Evolutionary conservation across 352 stramenopile genomes (phyloP), one percentile per base, ranked within the genome.

Genomic region (Phytophthora kernoviae): DNA sequence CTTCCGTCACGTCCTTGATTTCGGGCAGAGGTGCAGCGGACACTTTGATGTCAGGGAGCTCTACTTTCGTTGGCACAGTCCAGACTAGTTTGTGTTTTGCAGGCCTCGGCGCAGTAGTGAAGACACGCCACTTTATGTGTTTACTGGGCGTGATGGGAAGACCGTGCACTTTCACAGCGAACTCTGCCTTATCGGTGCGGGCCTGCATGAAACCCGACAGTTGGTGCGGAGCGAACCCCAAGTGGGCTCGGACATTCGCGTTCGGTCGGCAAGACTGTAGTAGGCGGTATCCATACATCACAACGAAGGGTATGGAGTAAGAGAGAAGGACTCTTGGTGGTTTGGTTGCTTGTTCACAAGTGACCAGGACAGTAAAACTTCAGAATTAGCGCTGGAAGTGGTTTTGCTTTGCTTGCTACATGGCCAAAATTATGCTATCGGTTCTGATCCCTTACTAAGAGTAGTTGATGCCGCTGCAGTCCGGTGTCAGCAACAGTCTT

Each of bases 1-100:
- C 61, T 20, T 71, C 64, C 1, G 54, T 69, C 27, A 69, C 47
- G 32, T 65, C 70, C 67, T 85, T 74, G 63, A 85, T 54, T 50
- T 73, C 11, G 40, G 72, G 68, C 52, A 81, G 34, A 30, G 75
- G 59, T 8, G 55, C 48, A 11, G 62, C 50, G 5, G 44, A 50
- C 47, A 45, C 56, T 45, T 66, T 66, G 4, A 66, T 20, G 12
- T 54, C 56, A 0, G 44, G 32, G 1, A 65, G 21, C 24, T 58
- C n/a, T 0, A 65, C 4, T 40, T 49, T 62, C 36, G 5, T 10
- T 10, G 43, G 56, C 30, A 50, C 15, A 12, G 49, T 40, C 45
- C 37, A 2, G 1, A 50, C 52, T 9, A 66, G 34, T 8, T 58
- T 60, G 4, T 18, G 39, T 1, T 43, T 53, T 12, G 43, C 34